Evolutionary conservation across 2,329 filamentous ascomycete species (phyloP).

Genomic region (Rugonectria rugulosa): DNA sequence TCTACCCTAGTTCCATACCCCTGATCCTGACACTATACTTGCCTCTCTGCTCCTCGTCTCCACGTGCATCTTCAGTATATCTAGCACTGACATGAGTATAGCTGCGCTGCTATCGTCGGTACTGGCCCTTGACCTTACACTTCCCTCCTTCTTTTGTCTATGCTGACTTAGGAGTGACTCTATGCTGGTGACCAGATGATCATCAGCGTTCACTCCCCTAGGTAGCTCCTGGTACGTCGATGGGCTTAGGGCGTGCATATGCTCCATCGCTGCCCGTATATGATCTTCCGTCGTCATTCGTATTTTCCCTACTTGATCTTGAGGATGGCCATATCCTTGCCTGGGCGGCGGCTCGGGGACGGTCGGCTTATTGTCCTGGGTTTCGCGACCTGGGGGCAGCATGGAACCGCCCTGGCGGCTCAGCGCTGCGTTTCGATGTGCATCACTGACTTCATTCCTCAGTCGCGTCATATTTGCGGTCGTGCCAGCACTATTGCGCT

Average conservation of each 20-base stretch:
- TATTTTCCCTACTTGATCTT: not conserved
- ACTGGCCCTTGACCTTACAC: too few species aligned
- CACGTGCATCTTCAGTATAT: not conserved
- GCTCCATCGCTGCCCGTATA: not conserved
- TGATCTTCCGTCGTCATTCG: not conserved
- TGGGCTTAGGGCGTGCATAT: not conserved
- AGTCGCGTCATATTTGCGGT: not conserved
- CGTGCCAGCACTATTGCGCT: not conserved
- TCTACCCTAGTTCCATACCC: not conserved
- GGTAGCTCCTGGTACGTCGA: not conserved
- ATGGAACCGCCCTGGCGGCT: not conserved
- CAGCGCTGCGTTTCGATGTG: not conserved
- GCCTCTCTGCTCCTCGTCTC: not conserved
- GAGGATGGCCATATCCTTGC: not conserved
- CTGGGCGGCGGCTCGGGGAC: not conserved
- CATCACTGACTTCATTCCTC: not conserved
- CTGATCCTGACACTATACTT: not conserved
- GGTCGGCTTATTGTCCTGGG: not conserved
- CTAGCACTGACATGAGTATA: not conserved
- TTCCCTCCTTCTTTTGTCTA: not conserved
- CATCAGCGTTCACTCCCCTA: not conserved
- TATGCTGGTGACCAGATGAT: not conserved
- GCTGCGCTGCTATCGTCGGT: too few species aligned
- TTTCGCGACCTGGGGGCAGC: not conserved
- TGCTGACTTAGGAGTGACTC: not conserved